Percentiles rank a stretch among this genome's conserved stretches.
phyloP scores from a whole-genome alignment of 2,329 filamentous ascomycete genomes.

The Cordyceps farinosa region DNA sequence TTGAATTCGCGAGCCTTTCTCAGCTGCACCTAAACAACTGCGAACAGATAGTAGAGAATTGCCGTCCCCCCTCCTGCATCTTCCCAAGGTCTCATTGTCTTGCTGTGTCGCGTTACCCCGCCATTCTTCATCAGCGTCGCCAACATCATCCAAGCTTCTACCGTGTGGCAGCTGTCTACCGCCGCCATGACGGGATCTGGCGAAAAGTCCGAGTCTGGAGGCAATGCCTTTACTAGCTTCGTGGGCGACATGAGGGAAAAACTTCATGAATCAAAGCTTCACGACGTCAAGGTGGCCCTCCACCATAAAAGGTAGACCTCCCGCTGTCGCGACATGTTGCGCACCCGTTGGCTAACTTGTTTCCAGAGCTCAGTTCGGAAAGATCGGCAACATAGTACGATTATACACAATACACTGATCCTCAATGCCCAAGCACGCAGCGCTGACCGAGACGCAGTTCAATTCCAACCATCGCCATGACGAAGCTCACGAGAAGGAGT shows the following conservation, averaged over 20 bases:
- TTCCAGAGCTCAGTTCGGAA: conserved; percentile 54
- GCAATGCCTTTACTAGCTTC: conserved; percentile 32
- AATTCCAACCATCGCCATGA: conserved; percentile 91
- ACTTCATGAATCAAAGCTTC: conserved; percentile 49
- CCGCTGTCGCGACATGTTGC: not conserved
- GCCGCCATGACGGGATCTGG: conserved; percentile 28
- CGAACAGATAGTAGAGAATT: not conserved
- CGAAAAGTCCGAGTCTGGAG: conserved; percentile 23
- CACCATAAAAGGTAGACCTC: conserved; percentile 54
- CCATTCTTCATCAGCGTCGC: not conserved
- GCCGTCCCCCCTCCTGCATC: not conserved
- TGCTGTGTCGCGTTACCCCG: not conserved
- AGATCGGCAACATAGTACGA: conserved; percentile 58
- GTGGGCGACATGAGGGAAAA: conserved; percentile 54
- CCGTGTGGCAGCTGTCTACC: not conserved
- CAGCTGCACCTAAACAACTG: not conserved
- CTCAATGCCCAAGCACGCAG: not conserved
- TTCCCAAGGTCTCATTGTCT: not conserved
- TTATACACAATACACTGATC: not conserved
- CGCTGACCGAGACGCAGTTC: conserved; percentile 44
- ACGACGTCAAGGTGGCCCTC: conserved; percentile 55
- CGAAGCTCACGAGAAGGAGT: conserved; percentile 81
- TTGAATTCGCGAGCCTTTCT: not conserved
- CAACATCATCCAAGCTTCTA: not conserved
- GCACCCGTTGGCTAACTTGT: not conserved